These are phyloP conservation scores for Amanita pallidorosea DNA, from an alignment of 768 basidiomycete species.

Conservation along the genomic window DNA sequence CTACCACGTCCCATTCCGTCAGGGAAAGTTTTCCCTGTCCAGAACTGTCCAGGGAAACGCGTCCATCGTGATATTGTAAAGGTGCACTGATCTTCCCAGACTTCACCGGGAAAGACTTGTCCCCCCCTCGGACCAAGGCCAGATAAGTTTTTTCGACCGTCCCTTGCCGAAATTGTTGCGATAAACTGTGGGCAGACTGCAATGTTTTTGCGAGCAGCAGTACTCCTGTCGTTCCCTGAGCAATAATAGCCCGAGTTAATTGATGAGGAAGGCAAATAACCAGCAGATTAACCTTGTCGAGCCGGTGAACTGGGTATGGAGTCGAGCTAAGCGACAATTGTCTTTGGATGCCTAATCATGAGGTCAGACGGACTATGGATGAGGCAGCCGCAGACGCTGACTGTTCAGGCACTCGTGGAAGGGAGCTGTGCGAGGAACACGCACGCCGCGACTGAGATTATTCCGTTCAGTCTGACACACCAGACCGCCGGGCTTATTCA, in stretches of 20 bases:
- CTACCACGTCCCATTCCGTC: constrained; percentile 51
- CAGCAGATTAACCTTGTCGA: constrained; percentile 44
- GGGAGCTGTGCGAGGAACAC: neutral
- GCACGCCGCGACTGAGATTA: neutral
- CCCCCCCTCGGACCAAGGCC: constrained; percentile 48
- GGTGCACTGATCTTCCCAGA: constrained; percentile 30
- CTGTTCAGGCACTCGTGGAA: constrained; percentile 4
- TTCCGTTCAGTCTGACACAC: constrained; percentile 34
- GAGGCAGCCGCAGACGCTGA: neutral
- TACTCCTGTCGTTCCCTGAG: constrained; percentile 52
- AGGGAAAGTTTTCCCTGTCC: constrained; percentile 22
- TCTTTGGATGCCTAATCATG: constrained; percentile 15
- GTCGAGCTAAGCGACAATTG: constrained; percentile 18
- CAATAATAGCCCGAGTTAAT: neutral
- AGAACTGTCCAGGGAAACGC: constrained; percentile 25
- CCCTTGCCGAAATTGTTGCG: constrained; percentile 40
- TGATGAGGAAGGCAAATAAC: neutral
- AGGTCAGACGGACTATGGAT: neutral
- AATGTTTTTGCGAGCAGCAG: constrained; percentile 42
- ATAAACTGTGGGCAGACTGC: constrained; percentile 33
- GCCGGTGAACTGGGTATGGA: constrained; percentile 50
- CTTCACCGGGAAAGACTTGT: constrained; percentile 29
- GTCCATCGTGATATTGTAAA: constrained; percentile 35
- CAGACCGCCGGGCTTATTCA: constrained; percentile 53
- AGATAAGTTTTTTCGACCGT: constrained; percentile 49